phyloP scores from a whole-genome alignment of 768 basidiomycete genomes.

The Russula brevipes region DNA sequence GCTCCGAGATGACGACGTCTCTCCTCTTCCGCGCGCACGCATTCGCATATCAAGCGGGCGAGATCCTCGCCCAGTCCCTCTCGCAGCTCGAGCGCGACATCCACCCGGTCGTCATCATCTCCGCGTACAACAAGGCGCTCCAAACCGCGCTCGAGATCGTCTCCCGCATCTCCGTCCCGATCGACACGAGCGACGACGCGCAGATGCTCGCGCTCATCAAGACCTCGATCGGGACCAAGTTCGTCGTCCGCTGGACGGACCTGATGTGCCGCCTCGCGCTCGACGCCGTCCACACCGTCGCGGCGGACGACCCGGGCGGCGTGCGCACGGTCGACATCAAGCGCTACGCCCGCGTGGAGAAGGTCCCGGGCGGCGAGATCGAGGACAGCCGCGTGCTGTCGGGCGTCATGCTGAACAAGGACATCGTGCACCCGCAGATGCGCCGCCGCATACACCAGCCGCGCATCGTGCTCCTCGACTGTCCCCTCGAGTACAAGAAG shows the following conservation, averaged over 20 bases:
- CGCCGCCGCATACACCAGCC: constrained; percentile 85
- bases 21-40: background rate
- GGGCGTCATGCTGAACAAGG: constrained; percentile 98
- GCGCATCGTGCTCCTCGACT: constrained; percentile 84
- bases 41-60: constrained; percentile 58
- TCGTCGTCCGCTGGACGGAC: constrained; percentile 92
- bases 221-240: constrained; percentile 97
- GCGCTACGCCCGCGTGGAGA: constrained; percentile 95
- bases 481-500: constrained; percentile 98
- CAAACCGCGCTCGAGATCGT: constrained; percentile 88
- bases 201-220: constrained; percentile 98
- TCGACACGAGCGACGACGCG: constrained; percentile 76
- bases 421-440: constrained; percentile 98
- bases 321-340: constrained; percentile 95
- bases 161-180: constrained; percentile 81
- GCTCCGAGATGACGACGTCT: background rate
- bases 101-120: constrained; percentile 98
- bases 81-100: constrained; percentile 93
- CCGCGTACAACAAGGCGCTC: constrained; percentile 94
- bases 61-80: constrained; percentile 93
- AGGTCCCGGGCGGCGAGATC: constrained; percentile 96
- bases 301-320: constrained; percentile 66
- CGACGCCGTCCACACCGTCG: constrained; percentile 85
- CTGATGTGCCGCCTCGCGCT: constrained; percentile 96
- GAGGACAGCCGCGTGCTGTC: constrained; percentile 82